Percentiles rank a stretch among this genome's conserved stretches.
These are phyloP conservation scores for Solanum sitiens DNA, from an alignment of 257 asterid genomes.

Conservation along the genomic window DNA sequence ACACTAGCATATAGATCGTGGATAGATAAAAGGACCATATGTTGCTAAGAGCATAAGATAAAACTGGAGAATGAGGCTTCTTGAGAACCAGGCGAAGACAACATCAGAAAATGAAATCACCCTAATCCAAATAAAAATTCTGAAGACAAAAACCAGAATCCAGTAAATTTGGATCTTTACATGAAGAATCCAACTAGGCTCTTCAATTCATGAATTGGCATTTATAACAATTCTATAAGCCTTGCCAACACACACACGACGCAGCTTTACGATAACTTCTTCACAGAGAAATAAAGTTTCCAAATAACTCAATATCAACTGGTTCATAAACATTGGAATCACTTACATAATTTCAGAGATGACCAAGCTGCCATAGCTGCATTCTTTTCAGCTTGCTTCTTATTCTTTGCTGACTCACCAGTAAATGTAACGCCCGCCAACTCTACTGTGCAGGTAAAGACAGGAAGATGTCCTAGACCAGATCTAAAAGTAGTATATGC, in stretches of 20 bases:
- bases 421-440: slow-evolving; percentile 39
- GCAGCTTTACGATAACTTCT: not conserved
- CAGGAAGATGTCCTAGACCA: slow-evolving; percentile 41
- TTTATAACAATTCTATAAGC: not conserved
- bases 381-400: slow-evolving; percentile 51
- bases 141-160: not conserved
- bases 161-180: not conserved
- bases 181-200: not conserved
- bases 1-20: not conserved
- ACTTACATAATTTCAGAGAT: slow-evolving; percentile 39
- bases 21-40: not conserved
- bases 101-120: not conserved
- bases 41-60: not conserved
- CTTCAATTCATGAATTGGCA: not conserved
- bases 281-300: not conserved
- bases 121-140: not conserved
- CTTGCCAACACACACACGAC: not conserved
- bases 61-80: not conserved
- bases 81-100: not conserved
- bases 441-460: slow-evolving; percentile 37
- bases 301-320: not conserved
- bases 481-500: slow-evolving; percentile 31
- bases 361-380: slow-evolving; percentile 53
- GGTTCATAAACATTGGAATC: not conserved
- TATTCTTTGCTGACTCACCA: slow-evolving; percentile 45